Conservation (phyloP, 1,284 basidiomycete species). For the Fomitopsis palustris region DNA sequence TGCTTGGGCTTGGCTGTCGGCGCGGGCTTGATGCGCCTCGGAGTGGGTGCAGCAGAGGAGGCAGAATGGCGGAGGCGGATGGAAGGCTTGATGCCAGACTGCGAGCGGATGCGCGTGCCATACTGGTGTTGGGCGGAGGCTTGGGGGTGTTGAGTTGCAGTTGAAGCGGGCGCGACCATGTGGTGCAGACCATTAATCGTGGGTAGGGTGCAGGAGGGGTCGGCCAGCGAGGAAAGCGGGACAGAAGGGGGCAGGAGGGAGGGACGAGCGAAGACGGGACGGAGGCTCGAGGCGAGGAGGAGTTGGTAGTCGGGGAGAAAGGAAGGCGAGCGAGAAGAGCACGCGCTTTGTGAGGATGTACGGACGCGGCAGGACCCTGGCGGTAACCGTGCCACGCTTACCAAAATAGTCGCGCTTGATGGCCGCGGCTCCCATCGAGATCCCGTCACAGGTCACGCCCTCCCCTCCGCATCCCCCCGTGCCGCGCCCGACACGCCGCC, state of each 20-base stretch:
- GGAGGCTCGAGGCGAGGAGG: conserved; percentile 23
- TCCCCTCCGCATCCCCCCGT: conserved; percentile 19
- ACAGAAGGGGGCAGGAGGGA: conserved; percentile 23
- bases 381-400: conserved; percentile 31
- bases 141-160: conserved; percentile 21
- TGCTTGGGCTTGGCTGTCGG: conserved; percentile 21
- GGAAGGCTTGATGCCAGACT: conserved; percentile 48
- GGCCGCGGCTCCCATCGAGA: conserved; percentile 33
- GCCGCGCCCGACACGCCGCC: not conserved
- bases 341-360: conserved; percentile 29
- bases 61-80: conserved; percentile 41
- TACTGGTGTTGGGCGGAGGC: conserved; percentile 37
- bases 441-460: conserved; percentile 19
- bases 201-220: conserved; percentile 25
- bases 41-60: conserved; percentile 28
- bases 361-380: conserved; percentile 21
- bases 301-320: conserved; percentile 35
- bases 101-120: conserved; percentile 54
- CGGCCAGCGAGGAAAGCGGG: conserved; percentile 38
- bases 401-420: conserved; percentile 34
- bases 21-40: conserved; percentile 36
- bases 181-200: conserved; percentile 33
- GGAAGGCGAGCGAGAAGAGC: conserved; percentile 25
- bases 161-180: conserved; percentile 30
- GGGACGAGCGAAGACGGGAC: conserved; percentile 18